Conservation (phyloP, 2,329 filamentous ascomycete species). For the Chrysoporthe puriensis region DNA sequence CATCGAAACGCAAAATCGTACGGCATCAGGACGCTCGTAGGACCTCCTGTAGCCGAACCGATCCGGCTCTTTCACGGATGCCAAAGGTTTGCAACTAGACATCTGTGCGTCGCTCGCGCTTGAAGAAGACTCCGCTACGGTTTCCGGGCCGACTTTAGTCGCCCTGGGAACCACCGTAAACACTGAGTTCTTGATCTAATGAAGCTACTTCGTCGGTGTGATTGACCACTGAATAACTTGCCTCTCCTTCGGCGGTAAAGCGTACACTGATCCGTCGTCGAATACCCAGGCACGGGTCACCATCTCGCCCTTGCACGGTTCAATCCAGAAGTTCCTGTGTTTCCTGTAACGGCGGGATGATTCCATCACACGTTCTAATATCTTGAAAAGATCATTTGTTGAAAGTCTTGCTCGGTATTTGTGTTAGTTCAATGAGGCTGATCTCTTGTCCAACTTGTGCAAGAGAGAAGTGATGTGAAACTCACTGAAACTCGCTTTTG, state of each 20-base stretch:
- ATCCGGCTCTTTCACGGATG: background rate
- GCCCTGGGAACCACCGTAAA: too few species aligned
- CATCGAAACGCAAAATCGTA: background rate
- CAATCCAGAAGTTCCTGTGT: background rate
- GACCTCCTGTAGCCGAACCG: background rate
- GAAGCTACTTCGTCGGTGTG: background rate
- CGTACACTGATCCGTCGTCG: background rate
- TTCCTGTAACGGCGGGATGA: background rate
- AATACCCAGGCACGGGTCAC: background rate
- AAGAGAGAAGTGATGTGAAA: background rate
- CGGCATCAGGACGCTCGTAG: background rate
- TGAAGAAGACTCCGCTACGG: background rate
- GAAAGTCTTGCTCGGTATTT: background rate
- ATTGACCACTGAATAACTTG: background rate
- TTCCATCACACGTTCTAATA: background rate
- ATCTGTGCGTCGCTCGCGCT: background rate
- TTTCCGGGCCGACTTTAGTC: background rate
- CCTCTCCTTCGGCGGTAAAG: background rate
- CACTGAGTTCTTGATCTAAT: too few species aligned
- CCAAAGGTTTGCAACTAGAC: background rate
- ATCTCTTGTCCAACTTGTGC: background rate
- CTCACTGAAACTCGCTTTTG: background rate
- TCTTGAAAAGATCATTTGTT: background rate
- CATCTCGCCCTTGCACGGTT: constrained; percentile 1
- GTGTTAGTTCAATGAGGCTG: background rate